Base-by-base conservation (phyloP, 2,329 filamentous ascomycete species). In the Sclerotinia borealis region DNA sequence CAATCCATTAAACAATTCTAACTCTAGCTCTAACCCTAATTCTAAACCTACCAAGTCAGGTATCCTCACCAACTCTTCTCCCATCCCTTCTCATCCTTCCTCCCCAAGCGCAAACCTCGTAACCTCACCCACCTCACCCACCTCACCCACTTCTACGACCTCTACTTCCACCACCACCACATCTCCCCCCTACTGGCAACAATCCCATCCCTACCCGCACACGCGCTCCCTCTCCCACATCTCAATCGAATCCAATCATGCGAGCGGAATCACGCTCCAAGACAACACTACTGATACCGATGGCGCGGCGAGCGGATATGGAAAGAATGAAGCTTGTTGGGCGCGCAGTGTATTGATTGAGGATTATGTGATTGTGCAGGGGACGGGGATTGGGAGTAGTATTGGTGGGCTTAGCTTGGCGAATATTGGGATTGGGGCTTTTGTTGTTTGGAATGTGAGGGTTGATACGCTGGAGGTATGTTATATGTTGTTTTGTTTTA, bases 371-470 rank as follows among this genome's bases (percentile, higher is more conserved):
- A 70, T 85, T 25, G 80, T 88, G 51, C 74, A 74, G 66, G 72
- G 69, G 8, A 71, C 65, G 49, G 63, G 66, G 34, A 74, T 71
- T 22, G 52, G 52, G 4, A 27, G 52, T 13, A 39, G 39, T 1
- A 45, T 56, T 8, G 52, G 37, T 8, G 52, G 52, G 37, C n/a
- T n/a, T n/a, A n/a, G n/a, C n/a, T n/a, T n/a, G n/a, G n/a, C n/a
- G n/a, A 10, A 27, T 0, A n/a, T 31, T 34, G 1, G 66, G 67
- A 74, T 75, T 55, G 93, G 93, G n/a, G 90, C 93, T 2, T 99
- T 98, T 78, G 91, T 97, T 1, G 92, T 96, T 9, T 99, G 91
- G 91, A 95, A 92, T 73, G 92, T 95, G 72, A 86, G 83, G 54
- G 91, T 99, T 50, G 87, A 95, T 75, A 97, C 92, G 4, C 79